Percentiles rank a stretch among this genome's conserved stretches.
These are phyloP conservation scores for Nemania diffusa DNA, from an alignment of 2,329 filamentous ascomycete genomes.

Conservation along the genomic window DNA sequence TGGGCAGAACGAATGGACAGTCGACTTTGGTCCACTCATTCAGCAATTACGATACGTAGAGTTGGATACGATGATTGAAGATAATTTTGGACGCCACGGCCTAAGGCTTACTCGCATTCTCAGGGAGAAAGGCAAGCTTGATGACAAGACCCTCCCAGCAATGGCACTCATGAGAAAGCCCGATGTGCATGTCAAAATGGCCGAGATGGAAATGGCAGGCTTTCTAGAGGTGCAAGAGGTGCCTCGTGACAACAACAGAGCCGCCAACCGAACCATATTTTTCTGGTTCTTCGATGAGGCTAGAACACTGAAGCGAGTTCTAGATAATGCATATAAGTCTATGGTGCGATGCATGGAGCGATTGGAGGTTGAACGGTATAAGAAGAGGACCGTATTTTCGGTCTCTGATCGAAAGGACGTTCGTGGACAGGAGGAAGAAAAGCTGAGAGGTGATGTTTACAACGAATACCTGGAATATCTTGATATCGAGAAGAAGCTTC, in stretches of 20 bases:
- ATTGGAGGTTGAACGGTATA: conserved; percentile 77
- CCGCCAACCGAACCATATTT: conserved; percentile 85
- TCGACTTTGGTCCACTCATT: conserved; percentile 82
- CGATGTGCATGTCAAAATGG: conserved; percentile 85
- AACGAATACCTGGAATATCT: conserved; percentile 68
- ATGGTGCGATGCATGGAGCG: conserved; percentile 89
- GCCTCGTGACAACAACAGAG: conserved; percentile 83
- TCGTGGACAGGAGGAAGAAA: conserved; percentile 82
- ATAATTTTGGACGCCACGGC: conserved; percentile 79
- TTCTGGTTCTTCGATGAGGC: conserved; percentile 91
- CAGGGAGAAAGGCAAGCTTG: conserved; percentile 87
- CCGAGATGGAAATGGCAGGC: conserved; percentile 85
- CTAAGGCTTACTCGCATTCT: conserved; percentile 88
- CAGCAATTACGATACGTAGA: conserved; percentile 78
- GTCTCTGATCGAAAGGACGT: conserved; percentile 89
- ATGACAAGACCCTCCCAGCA: conserved; percentile 87
- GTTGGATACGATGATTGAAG: conserved; percentile 82
- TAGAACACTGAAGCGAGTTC: conserved; percentile 73
- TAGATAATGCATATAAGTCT: conserved; percentile 87
- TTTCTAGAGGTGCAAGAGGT: conserved; percentile 94
- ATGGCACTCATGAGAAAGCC: conserved; percentile 85
- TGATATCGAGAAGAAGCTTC: conserved; percentile 75
- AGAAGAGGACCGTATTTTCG: conserved; percentile 76
- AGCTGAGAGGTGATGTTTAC: conserved; percentile 79
- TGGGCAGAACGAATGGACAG: conserved; percentile 79